A percentile compares a stretch with the other conserved stretches of the same genome.
Conservation (phyloP, 345 rosid species). For the Aurinia saxatilis region DNA sequence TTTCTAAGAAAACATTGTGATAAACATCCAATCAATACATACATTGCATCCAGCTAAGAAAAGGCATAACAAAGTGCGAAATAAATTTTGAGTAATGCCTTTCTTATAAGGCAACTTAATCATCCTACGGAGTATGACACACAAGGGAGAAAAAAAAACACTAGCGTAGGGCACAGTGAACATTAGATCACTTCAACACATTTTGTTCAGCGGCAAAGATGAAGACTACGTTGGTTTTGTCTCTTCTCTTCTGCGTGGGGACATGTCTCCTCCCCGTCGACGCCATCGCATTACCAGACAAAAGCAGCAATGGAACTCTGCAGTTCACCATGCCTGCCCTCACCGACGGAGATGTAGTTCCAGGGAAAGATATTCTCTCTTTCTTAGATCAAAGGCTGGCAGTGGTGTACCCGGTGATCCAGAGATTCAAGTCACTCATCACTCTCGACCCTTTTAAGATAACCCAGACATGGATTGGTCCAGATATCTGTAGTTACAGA, state of each 20-base stretch:
- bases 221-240: background rate
- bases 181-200: background rate
- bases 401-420: constrained; percentile 62
- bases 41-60: constrained; percentile 4
- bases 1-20: background rate
- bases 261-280: background rate
- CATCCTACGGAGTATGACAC: too few relatives aligned
- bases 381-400: constrained; percentile 72
- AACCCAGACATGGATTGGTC: constrained; percentile 66
- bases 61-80: background rate
- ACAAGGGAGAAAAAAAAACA: background rate
- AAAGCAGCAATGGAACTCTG: background rate
- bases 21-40: background rate
- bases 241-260: background rate
- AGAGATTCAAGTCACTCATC: constrained; percentile 59
- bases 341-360: background rate
- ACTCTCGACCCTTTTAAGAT: constrained; percentile 63
- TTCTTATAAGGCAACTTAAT: too few relatives aligned
- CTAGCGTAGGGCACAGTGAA: background rate
- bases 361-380: constrained; percentile 13
- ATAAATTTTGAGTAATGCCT: too few relatives aligned
- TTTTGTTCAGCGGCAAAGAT: background rate
- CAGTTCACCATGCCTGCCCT: background rate
- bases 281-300: background rate
- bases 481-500: constrained; percentile 66